Evolutionary conservation across 768 basidiomycete genomes (phyloP), one percentile per base, ranked within the genome.

Genomic region (Amanita subjunquillea): DNA sequence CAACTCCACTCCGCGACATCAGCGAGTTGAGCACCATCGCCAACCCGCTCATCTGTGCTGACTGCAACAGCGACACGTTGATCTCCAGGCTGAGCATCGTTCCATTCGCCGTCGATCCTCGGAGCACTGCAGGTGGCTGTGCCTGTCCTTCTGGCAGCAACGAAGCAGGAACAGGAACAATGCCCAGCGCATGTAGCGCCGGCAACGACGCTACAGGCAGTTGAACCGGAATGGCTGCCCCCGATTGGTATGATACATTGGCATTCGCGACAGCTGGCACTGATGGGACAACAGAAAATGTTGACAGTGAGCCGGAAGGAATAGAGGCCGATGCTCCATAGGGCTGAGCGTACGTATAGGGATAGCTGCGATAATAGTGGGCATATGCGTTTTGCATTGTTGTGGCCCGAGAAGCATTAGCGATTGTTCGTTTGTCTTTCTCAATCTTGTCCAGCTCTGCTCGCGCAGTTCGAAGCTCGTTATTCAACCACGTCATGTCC

Each of bases 61-160:
- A 73, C 63, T 87, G 83, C 51, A 91, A 70, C 17, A 83, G 65
- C 13, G 82, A 80, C 27, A 89, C 79, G 55, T 90, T 89, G 61
- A 91, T 85, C 56, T 91, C 88, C 50, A 91, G 67, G 61, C 76
- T 85, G 54, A 89, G 65, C 73, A 84, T 80, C 17, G 78, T 75
- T 10, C 87, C 87, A 59, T 87, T 82, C 6, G 80, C 76, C 2
- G 81, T 80, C 1, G 84, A 82, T 27, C 85, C 82, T 37, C 82
- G 77, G 47, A 90, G 70, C 13, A 91, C 77, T n/a, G 85, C 87
- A n/a, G 83, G 75, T 0, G 87, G 84, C 58, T 80, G 83, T 15
- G 79, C 72, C 56, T 83, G 79, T 22, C 74, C 78, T 41, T 77
- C 68, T 12, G 68, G 72, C 22, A 83, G 60, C 13, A 81, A 74